Base-by-base conservation (phyloP, 768 basidiomycete genomes). In the Pisolithus orientalis region DNA sequence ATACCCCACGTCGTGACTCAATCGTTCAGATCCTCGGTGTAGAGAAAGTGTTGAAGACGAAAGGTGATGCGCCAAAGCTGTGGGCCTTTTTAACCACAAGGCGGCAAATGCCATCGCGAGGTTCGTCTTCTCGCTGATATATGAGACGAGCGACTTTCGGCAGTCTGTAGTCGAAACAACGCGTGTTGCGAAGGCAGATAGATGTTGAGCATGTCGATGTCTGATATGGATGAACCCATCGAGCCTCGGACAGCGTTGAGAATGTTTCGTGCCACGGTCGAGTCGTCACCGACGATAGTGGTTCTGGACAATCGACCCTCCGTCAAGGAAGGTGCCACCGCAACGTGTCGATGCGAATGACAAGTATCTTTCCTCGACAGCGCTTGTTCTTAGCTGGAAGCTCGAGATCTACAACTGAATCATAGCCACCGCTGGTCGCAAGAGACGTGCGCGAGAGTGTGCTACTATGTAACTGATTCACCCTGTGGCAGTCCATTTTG, bases 1-100 rank as follows among this genome's bases (percentile, higher is more conserved):
- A 74, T 97, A 97, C 73, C 95, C 95, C 31, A 95, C 95, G 0
- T 93, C 90, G 63, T 21, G 21, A 21, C 21, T 21, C 21, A 21
- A 98, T 95, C 13, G 94, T 98, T 39, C 95, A 98, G 72, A 98
- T 98, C 59, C 77, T 97, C 40, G 95, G 95, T 60, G 95, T 95
- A 21, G 95, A 98, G 75, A 98, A 98, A 71, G 95, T 95, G 2
- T 78, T 98, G 64, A 98, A 98, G 77, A 97, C 95, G 31, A 98
- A 95, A 1, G 95, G 95, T 10, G 95, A 95, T 50, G 97, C 72
- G 95, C 94, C 95, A 39, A 96, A 96, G 76, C 92, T 91, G 39
- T 39, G 49, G 46, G 11, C 24, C 3, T 46, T 48, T 34, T 50
- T 39, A 5, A 39, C 25, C 1, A 2, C 24, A 14, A 25, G 14